These are phyloP conservation scores for Casuarina equisetifolia DNA, from an alignment of 306 rosid genomes.

Conservation along the genomic window DNA sequence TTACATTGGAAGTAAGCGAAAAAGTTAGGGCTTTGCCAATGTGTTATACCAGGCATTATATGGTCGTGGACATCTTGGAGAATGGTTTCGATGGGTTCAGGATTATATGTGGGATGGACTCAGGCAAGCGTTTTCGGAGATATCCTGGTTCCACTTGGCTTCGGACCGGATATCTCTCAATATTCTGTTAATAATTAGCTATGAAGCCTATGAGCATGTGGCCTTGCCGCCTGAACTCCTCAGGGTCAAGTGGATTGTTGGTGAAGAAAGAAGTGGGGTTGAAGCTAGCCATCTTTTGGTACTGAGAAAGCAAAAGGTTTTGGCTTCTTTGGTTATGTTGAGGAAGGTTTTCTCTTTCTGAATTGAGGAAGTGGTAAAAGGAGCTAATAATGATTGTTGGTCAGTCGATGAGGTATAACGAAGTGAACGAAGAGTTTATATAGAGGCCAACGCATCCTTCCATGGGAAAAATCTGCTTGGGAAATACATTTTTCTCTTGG, in stretches of 20 bases:
- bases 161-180: constrained; percentile 32
- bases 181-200: constrained; percentile 34
- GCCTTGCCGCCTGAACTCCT: constrained; percentile 41
- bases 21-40: constrained; percentile 41
- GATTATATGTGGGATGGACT: constrained; percentile 30
- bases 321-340: too few species aligned
- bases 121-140: constrained; percentile 24
- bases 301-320: too few species aligned
- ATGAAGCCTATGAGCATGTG: constrained; percentile 37
- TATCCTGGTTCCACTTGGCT: constrained; percentile 42
- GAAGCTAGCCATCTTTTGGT: constrained; percentile 21
- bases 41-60: constrained; percentile 44
- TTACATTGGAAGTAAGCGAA: constrained; percentile 30
- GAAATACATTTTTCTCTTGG: too few species aligned
- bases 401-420: background rate
- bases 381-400: too few species aligned
- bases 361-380: background rate
- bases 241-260: constrained; percentile 25
- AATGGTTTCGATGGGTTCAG: constrained; percentile 39
- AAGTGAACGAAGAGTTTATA: background rate
- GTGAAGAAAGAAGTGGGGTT: background rate
- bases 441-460: background rate
- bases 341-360: too few species aligned
- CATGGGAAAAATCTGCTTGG: too few species aligned
- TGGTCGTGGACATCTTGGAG: constrained; percentile 31